Conservation (phyloP, 305 asterid genomes). For the Solanum aculeatissimum region DNA sequence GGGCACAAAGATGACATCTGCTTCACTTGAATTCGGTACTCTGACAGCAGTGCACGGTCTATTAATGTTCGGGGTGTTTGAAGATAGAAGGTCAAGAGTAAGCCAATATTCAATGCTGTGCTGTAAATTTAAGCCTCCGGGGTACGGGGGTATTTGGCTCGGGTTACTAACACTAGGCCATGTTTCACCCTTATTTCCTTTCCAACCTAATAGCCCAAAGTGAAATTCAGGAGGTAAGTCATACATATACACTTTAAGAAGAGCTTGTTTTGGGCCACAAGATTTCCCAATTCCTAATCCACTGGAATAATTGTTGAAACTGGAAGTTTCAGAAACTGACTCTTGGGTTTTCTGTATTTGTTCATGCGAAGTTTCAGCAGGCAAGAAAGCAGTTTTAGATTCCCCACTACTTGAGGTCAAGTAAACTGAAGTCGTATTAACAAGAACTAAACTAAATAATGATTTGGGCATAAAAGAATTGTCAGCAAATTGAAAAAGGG, state of each 20-base stretch:
- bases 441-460: conserved; percentile 21
- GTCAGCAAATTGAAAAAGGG: conserved; percentile 36
- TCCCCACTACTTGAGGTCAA: conserved; percentile 6
- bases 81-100: conserved; percentile 74
- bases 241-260: conserved; percentile 60
- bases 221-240: conserved; percentile 73
- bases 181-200: conserved; percentile 21
- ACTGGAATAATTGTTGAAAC: background rate
- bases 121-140: conserved; percentile 77
- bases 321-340: background rate
- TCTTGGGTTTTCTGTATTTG: conserved; percentile 1
- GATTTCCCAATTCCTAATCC: conserved; percentile 4
- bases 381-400: background rate
- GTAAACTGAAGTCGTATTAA: conserved; percentile 18
- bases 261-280: conserved; percentile 38
- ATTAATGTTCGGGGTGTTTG: conserved; percentile 23
- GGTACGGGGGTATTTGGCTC: conserved; percentile 45
- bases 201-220: conserved; percentile 75
- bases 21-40: conserved; percentile 43
- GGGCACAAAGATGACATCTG: conserved; percentile 62
- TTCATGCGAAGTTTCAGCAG: conserved; percentile 1
- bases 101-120: conserved; percentile 87
- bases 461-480: conserved; percentile 27
- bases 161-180: conserved; percentile 52
- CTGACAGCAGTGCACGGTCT: conserved; percentile 59